phyloP scores from a whole-genome alignment of 495 filamentous ascomycete species.

The Penicillium herquei region DNA sequence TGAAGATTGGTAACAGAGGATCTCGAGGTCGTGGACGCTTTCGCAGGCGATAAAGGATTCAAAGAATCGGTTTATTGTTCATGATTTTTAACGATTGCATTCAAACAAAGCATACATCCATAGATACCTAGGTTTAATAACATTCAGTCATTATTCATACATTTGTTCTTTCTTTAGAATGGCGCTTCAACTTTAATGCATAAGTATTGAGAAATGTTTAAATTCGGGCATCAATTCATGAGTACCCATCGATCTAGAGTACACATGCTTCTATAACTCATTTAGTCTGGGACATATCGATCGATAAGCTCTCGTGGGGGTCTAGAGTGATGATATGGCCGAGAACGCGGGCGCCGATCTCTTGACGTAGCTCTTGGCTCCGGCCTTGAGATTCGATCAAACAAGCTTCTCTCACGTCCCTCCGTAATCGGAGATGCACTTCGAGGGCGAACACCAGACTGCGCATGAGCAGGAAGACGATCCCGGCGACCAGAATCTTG shows the following conservation, averaged over 20 bases:
- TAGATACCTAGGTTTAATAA: constrained; percentile 6
- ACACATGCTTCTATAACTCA: not conserved
- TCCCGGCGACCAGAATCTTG: not conserved
- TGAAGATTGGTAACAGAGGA: constrained; percentile 70
- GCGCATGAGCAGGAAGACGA: not conserved
- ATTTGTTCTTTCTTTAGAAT: not conserved
- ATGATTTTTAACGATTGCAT: constrained; percentile 33
- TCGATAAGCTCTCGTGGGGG: constrained; percentile 30
- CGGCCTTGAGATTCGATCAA: constrained; percentile 29
- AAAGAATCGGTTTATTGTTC: constrained; percentile 4
- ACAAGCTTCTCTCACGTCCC: constrained; percentile 11
- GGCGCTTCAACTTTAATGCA: too few species aligned
- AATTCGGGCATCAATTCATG: not conserved
- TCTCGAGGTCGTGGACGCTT: constrained; percentile 45
- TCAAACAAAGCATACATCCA: constrained; percentile 24
- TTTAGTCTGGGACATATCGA: constrained; percentile 41
- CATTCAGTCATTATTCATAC: constrained; percentile 4
- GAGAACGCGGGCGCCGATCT: constrained; percentile 7
- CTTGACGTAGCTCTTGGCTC: constrained; percentile 2
- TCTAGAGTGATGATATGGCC: constrained; percentile 24
- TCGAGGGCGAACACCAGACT: constrained; percentile 5
- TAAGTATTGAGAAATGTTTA: too few species aligned
- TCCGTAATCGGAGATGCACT: constrained; percentile 27
- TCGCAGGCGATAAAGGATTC: constrained; percentile 36
- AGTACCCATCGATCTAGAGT: not conserved